Evolutionary conservation across 148 eudicot species (phyloP), one percentile per base, ranked within the genome.

Genomic region (Pouteria glomerata): DNA sequence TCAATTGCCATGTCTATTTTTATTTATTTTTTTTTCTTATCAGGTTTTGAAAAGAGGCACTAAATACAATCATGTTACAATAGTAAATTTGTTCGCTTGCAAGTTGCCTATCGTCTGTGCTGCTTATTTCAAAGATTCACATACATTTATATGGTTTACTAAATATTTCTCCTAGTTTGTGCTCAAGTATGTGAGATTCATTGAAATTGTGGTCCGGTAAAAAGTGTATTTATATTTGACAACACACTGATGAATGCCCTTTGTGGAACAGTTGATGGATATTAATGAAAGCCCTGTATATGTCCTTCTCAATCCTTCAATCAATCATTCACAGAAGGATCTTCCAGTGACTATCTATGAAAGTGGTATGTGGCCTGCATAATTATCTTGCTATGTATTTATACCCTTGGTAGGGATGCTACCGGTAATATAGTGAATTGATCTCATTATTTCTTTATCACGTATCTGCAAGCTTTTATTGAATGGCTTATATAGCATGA

Each of bases 211-310:
- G 30, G 26, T 66, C 16, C 31, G 56, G 57, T 66, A n/a, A 66
- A 15, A 29, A 29, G 8, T 8, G 12, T 66, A n/a, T 66, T 26
- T 48, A 19, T 50, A 50, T 4, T 29, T 50, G 41, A 8, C 13
- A 66, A 66, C 23, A 29, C 19, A n/a, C 8, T 65, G 21, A 47
- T 26, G 48, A 66, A 19, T 66, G 70, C 69, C 53, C 53, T 10
- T 67, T 55, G 42, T 71, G 23, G 75, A 41, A 67, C 90, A 91
- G 97, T 74, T 91, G 79, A 91, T 89, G 97, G 94, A 91, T 77
- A 85, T 91, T 68, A 91, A 91, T 67, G 97, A 91, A 71, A 91
- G 87, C 73, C 97, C 97, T n/a, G 86, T 91, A 12, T 89, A 89
- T 57, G 90, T 91, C 72, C 85, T 91, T 60, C 90, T 91, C 79